Evolutionary conservation across 306 rosid genomes (phyloP).

Genomic region (Trifolium subterraneum): DNA sequence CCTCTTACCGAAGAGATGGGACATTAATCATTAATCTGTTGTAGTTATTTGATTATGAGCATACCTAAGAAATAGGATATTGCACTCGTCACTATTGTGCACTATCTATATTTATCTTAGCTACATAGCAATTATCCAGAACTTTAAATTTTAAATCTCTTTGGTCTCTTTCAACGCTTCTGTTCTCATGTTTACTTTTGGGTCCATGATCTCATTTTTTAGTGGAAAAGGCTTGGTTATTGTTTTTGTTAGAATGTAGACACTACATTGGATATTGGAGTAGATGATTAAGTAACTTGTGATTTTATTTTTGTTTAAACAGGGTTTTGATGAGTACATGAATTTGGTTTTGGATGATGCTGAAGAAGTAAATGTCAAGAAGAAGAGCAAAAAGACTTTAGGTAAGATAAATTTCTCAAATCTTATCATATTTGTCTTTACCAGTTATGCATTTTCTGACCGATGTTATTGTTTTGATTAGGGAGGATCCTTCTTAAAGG

Average conservation of each 20-base stretch:
- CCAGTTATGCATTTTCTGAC: constrained; percentile 35
- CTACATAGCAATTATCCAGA: neutral
- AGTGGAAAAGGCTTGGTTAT: constrained; percentile 1
- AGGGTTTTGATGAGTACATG: constrained; percentile 59
- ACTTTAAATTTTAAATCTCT: neutral
- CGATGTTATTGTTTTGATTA: constrained; percentile 36
- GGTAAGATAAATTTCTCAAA: constrained; percentile 45
- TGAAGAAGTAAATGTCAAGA: constrained; percentile 79
- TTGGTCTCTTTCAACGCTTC: neutral
- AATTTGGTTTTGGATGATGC: constrained; percentile 48
- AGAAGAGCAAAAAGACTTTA: constrained; percentile 70
- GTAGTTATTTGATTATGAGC: neutral
- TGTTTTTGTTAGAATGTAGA: neutral
- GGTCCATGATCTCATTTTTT: neutral
- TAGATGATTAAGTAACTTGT: neutral
- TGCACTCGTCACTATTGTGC: neutral
- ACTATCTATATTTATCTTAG: neutral
- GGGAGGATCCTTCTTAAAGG: constrained; percentile 93
- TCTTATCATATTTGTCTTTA: constrained; percentile 10
- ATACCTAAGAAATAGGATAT: neutral
- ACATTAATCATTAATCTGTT: neutral
- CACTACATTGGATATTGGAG: neutral
- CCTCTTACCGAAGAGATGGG: neutral
- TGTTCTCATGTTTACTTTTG: neutral
- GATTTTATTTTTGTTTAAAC: constrained; percentile 24